Evolutionary conservation across 176 grass and related monocot genomes (phyloP).

Genomic region (Leersia perrieri): DNA sequence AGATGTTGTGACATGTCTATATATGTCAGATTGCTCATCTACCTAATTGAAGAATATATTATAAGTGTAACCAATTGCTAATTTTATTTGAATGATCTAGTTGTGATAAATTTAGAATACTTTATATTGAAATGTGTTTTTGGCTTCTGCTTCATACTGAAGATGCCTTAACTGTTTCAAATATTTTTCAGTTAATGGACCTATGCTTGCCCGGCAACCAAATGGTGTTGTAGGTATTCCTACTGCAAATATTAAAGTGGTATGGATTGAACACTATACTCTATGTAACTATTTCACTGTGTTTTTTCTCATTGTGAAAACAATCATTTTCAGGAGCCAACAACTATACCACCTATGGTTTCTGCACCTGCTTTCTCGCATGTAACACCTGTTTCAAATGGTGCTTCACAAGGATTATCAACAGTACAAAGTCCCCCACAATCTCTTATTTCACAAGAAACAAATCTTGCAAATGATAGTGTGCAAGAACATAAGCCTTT

Average conservation of each 20-base stretch:
- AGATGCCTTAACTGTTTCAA: conserved; percentile 14
- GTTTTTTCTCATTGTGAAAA: conserved; percentile 14
- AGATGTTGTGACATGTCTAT: not conserved
- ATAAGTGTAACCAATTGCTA: not conserved
- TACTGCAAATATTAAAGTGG: conserved; percentile 65
- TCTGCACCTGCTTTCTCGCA: conserved; percentile 59
- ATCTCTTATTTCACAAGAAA: conserved; percentile 83
- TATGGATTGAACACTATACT: conserved; percentile 28
- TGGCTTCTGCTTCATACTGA: not conserved
- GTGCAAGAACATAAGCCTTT: conserved; percentile 84
- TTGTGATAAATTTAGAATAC: conserved; percentile 16
- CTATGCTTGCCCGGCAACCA: conserved; percentile 51
- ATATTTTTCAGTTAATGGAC: conserved; percentile 54
- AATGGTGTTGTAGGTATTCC: conserved; percentile 42
- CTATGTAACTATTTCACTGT: not conserved
- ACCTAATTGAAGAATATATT: not conserved
- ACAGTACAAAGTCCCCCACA: conserved; percentile 66
- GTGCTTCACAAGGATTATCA: conserved; percentile 61
- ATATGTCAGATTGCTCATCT: not conserved
- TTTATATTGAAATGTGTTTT: not conserved
- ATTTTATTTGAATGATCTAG: conserved; percentile 7
- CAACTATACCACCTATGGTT: conserved; percentile 50
- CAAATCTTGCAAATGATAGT: conserved; percentile 58
- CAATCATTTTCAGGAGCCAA: conserved; percentile 54
- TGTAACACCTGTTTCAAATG: conserved; percentile 54